Evolutionary conservation across 2,329 filamentous ascomycete genomes (phyloP).

Genomic region (Didymosphaeria variabile): DNA sequence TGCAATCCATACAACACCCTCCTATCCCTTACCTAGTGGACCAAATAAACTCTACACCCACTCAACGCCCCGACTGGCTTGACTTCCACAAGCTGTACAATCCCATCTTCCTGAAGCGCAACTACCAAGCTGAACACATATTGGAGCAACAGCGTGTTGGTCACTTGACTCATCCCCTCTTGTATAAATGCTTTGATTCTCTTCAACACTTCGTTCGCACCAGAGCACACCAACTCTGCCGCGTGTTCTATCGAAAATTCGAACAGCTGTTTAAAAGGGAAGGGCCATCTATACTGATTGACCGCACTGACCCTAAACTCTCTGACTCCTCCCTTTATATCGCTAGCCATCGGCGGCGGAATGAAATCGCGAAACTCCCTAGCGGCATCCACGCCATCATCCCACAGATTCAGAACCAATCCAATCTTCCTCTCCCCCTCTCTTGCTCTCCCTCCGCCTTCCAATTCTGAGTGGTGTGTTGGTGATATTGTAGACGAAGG

Average conservation of each 20-base stretch:
- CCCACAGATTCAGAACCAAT: conserved; percentile 55
- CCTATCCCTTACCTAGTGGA: conserved; percentile 56
- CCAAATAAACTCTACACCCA: conserved; percentile 58
- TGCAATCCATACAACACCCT: conserved; percentile 49
- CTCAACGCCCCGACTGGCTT: conserved; percentile 58
- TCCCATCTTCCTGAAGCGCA: conserved; percentile 43
- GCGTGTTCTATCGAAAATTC: conserved; percentile 1
- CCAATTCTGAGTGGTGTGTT: neutral
- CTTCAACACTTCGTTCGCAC: conserved; percentile 6
- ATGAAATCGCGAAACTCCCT: conserved; percentile 58
- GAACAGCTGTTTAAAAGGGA: conserved; percentile 13
- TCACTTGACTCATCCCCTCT: conserved; percentile 13
- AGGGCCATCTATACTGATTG: conserved; percentile 25
- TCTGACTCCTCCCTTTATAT: neutral
- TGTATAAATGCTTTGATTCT: conserved; percentile 12
- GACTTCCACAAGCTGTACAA: conserved; percentile 53
- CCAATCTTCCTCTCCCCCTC: conserved; percentile 29
- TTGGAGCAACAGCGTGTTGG: conserved; percentile 37
- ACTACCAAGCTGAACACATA: conserved; percentile 59
- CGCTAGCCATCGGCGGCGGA: conserved; percentile 38
- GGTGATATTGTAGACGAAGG: neutral
- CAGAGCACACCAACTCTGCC: conserved; percentile 8
- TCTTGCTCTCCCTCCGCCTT: conserved; percentile 29
- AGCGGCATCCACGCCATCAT: conserved; percentile 49
- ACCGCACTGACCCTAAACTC: conserved; percentile 21